Base-by-base conservation (phyloP, 164 flowering plant genomes). In the Paratinospora sagittata region DNA sequence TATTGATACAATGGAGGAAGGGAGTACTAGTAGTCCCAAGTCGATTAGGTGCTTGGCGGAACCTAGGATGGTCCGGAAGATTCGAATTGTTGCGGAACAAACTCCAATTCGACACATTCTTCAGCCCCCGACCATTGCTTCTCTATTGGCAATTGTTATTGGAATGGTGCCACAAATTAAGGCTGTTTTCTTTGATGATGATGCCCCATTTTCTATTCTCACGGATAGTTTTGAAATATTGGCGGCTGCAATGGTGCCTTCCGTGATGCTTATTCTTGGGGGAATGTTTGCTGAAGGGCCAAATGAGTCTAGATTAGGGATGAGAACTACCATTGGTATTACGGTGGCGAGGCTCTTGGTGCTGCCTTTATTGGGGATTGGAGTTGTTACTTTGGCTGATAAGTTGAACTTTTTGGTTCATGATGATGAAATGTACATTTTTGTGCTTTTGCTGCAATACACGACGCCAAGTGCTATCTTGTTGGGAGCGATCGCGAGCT, bases 81-180 rank as follows among this genome's bases (percentile, higher is more conserved):
- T 93, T 12, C 84, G 96, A 74, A 78, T 86, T 63, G 97, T 91
- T 16, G 98, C 92, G 7, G 92, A 91, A 75, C 85, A 85, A 72
- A 93, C 98, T 66, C 97, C 94, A 41, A 73, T 91, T 0, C 75
- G 63, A 12, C 89, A 87, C 79, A 86, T 91, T 13, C 92, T 93
- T 66, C 96, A 90, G 73, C 98, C 98, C 27, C 97, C 98, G 23
- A 93, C 90, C 3, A 77, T 93, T n/a, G 95, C 98, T 49, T 90
- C 95, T 60, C 78, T 93, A 5, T 78, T 91, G 49, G 98, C 95
- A 2, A 85, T 91, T 64, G 27, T 83, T 27, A 66, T 93, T 6
- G 95, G 97, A 1, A 69, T 82, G 76, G 82, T 93, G 52, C 97
- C 98, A n/a, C 87, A 77, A 30, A 13, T 86, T 12, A 87, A 87